Percentiles rank a stretch among this genome's conserved stretches.
Conservation (phyloP, 176 grass and related monocot species). For the Aegilops bicornis region DNA sequence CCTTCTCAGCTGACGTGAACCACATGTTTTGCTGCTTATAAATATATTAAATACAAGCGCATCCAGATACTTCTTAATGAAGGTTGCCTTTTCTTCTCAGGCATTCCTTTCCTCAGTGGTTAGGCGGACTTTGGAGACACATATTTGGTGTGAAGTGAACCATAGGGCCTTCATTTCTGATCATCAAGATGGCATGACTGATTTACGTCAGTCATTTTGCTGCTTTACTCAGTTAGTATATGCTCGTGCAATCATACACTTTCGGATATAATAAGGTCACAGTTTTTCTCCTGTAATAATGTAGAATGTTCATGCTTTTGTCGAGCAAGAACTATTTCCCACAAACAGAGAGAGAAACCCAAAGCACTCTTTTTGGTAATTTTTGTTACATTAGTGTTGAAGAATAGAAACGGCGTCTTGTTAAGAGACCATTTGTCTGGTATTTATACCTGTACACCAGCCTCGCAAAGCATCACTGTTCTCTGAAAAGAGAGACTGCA, state of each 20-base stretch:
- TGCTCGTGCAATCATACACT: neutral
- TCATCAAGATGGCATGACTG: slow-evolving; percentile 46
- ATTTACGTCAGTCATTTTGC: neutral
- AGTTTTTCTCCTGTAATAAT: neutral
- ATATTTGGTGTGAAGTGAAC: slow-evolving; percentile 34
- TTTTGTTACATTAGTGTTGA: neutral
- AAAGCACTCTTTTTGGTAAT: neutral
- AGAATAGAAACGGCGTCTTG: neutral
- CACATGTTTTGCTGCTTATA: neutral
- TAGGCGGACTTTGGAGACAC: slow-evolving; percentile 34
- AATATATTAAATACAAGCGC: neutral
- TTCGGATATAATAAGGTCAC: neutral
- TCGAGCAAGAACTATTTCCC: neutral
- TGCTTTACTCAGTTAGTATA: slow-evolving; percentile 8
- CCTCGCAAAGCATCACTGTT: neutral
- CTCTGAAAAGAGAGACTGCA: slow-evolving; percentile 1
- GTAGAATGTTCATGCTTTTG: neutral
- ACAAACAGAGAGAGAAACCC: neutral
- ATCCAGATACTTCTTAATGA: neutral
- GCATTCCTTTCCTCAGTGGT: slow-evolving; percentile 19
- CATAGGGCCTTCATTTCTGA: neutral
- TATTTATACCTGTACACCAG: slow-evolving; percentile 5
- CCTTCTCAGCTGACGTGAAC: slow-evolving; percentile 4
- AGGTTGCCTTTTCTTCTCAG: slow-evolving; percentile 30
- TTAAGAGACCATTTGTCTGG: slow-evolving; percentile 3